Conservation (phyloP, 2,329 filamentous ascomycete species). For the Trichoderma oligosporum region DNA sequence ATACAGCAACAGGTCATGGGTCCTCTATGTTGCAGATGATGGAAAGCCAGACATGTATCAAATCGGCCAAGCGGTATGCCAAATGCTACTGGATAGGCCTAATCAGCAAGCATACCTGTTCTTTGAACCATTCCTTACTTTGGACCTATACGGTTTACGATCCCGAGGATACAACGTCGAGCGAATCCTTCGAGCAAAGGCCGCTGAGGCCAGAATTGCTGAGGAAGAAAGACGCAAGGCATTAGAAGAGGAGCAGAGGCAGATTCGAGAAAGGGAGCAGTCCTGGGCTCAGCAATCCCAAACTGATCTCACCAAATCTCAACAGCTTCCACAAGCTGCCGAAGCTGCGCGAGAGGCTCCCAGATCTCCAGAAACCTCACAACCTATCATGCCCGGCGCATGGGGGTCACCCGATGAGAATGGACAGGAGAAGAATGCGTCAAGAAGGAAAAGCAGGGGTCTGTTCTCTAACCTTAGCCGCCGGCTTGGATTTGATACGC, state of each 20-base stretch:
- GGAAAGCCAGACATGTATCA: constrained; percentile 79
- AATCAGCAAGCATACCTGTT: constrained; percentile 87
- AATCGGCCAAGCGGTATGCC: constrained; percentile 81
- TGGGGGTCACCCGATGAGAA: constrained; percentile 64
- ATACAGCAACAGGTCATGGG: constrained; percentile 51
- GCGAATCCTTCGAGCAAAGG: constrained; percentile 83
- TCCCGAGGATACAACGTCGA: constrained; percentile 95
- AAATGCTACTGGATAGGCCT: constrained; percentile 73
- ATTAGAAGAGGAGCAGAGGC: constrained; percentile 67
- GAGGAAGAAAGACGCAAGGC: constrained; percentile 76
- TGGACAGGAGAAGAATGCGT: constrained; percentile 31
- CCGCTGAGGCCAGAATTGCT: constrained; percentile 79
- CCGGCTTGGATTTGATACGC: constrained; percentile 62
- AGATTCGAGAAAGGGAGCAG: constrained; percentile 55
- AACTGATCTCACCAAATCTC: constrained; percentile 32
- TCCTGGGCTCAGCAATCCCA: constrained; percentile 36
- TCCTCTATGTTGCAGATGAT: constrained; percentile 71
- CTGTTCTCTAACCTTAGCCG: constrained; percentile 67
- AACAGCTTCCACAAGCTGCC: constrained; percentile 25
- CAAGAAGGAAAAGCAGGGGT: constrained; percentile 46
- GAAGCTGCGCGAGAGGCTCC: constrained; percentile 39
- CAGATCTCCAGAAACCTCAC: constrained; percentile 40
- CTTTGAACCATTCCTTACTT: constrained; percentile 83
- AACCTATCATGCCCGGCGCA: constrained; percentile 64
- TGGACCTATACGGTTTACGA: constrained; percentile 76